Evolutionary conservation across 2,329 filamentous ascomycete species (phyloP).

Genomic region (Xylariaceae sp.): DNA sequence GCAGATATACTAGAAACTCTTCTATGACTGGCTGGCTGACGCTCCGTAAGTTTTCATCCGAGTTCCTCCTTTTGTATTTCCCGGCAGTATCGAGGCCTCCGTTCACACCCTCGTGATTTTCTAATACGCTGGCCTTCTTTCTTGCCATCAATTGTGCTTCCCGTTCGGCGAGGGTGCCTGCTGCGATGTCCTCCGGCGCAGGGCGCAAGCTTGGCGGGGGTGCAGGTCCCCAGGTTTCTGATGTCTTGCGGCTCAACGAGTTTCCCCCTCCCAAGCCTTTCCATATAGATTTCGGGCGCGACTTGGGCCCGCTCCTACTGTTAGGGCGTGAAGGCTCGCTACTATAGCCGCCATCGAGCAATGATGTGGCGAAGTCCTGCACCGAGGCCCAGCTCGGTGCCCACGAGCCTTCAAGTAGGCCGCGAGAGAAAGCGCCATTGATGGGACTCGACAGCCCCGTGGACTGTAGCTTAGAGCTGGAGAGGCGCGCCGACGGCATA

Average conservation of each 20-base stretch:
- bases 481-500: conserved; percentile 51
- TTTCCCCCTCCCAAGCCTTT: conserved; percentile 36
- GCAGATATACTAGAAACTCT: conserved; percentile 87
- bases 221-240: conserved; percentile 56
- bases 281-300: conserved; percentile 40
- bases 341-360: conserved; percentile 45
- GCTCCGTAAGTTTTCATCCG: conserved; percentile 61
- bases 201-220: conserved; percentile 49
- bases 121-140: conserved; percentile 63
- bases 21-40: conserved; percentile 64
- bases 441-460: conserved; percentile 39
- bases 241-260: conserved; percentile 33
- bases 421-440: conserved; percentile 44
- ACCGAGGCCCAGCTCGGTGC: conserved; percentile 61
- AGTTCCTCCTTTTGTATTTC: conserved; percentile 69
- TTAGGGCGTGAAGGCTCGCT: conserved; percentile 43
- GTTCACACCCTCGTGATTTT: conserved; percentile 66
- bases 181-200: conserved; percentile 55
- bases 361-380: conserved; percentile 58
- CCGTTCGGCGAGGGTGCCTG: conserved; percentile 59
- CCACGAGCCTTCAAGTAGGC: conserved; percentile 58
- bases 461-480: conserved; percentile 34
- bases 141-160: conserved; percentile 61
- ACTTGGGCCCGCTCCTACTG: conserved; percentile 39
- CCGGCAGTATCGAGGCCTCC: conserved; percentile 61